Base-by-base conservation (phyloP, 2,329 filamentous ascomycete species). In the Westerdykella aurantiaca region DNA sequence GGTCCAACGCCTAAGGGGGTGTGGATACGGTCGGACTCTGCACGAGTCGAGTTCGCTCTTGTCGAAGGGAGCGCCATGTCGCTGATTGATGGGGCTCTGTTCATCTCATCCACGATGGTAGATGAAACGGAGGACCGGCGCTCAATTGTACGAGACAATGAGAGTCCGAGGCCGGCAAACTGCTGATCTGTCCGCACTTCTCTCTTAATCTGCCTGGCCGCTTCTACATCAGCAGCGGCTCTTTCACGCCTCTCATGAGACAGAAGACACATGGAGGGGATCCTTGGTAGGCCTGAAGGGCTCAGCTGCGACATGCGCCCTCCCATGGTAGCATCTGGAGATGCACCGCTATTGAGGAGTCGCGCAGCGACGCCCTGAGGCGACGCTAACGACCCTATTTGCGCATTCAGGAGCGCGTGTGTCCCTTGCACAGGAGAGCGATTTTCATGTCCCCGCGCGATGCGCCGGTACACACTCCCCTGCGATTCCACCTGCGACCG, bases 211-310 rank as follows among this genome's bases (percentile, higher is more conserved):
- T 41, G 34, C 16, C 55, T 57, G 42, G 41, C 51, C 4, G 25
- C 25, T 12, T 52, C 46, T 38, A 37, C 46, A 50, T 59, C 51
- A 52, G 56, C 25, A 29, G 25, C 25, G 4, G 25, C 41, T 39
- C 51, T 49, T 50, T 57, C 54, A 43, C 52, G 58, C 41, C 54
- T 52, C 46, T 66, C 62, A 49, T 61, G 53, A 45, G 64, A 65
- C 42, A 67, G 51, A 43, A 64, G 54, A 52, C 66, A 68, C 45
- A 67, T 52, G 6, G 64, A 67, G 37, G 66, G 66, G 34, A 68
- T 50, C 44, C 58, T 57, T 38, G 64, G 65, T 25, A 68, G 50
- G 23, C 57, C 61, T 48, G 62, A 61, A 1, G 58, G 54, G 49
- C 58, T 64, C 47, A 50, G 41, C 44, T 60, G 66, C 54, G 61